These are phyloP conservation scores for Geopyxis carbonaria DNA, from an alignment of 495 filamentous ascomycete genomes.

Conservation along the genomic window DNA sequence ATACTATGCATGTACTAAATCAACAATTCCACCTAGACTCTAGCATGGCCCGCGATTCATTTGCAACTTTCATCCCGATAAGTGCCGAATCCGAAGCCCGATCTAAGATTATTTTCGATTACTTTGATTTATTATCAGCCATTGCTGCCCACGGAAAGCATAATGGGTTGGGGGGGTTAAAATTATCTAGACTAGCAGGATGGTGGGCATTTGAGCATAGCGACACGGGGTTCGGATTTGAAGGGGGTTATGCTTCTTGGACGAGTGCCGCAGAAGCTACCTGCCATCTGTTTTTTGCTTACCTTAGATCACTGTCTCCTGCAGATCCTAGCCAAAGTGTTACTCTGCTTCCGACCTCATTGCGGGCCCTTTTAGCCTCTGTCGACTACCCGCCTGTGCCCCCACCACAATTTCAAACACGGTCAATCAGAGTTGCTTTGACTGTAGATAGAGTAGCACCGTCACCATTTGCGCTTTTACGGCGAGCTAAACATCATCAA, in stretches of 20 bases:
- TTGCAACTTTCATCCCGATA: constrained; percentile 88
- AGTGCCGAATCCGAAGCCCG: constrained; percentile 80
- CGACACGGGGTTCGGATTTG: constrained; percentile 80
- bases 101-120: constrained; percentile 80
- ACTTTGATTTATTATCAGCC: constrained; percentile 85
- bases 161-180: constrained; percentile 84
- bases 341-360: constrained; percentile 73
- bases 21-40: constrained; percentile 46
- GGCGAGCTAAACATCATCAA: constrained; percentile 85
- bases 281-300: constrained; percentile 94
- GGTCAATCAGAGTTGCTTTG: constrained; percentile 83
- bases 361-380: constrained; percentile 75
- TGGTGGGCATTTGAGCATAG: constrained; percentile 97
- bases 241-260: constrained; percentile 86
- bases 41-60: constrained; percentile 76
- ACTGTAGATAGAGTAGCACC: constrained; percentile 91
- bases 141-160: constrained; percentile 65
- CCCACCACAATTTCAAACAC: constrained; percentile 57
- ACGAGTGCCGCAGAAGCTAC: constrained; percentile 78
- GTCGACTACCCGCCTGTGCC: constrained; percentile 87
- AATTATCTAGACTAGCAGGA: constrained; percentile 83
- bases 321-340: constrained; percentile 45
- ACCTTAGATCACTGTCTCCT: constrained; percentile 75
- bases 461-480: constrained; percentile 78
- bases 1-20: neutral